A percentile compares a stretch with the other conserved stretches of the same genome.
These are phyloP conservation scores for Microbotryum lychnidis-dioicae DNA, from an alignment of 1,284 basidiomycete genomes.

Conservation along the genomic window DNA sequence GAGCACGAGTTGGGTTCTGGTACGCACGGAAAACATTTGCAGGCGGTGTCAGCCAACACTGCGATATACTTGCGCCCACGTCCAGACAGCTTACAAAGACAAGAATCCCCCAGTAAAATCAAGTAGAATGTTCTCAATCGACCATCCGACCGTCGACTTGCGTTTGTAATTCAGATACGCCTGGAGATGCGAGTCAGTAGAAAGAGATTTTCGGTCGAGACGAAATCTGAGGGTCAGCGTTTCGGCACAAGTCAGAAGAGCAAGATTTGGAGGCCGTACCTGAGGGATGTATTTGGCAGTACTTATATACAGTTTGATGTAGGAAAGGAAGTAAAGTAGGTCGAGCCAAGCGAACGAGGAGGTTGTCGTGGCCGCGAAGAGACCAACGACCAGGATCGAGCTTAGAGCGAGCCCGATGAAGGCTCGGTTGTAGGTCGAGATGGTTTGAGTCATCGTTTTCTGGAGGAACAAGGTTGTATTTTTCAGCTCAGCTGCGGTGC, in stretches of 20 bases:
- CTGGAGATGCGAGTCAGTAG: constrained; percentile 25
- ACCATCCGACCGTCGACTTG: constrained; percentile 40
- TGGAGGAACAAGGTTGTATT: neutral
- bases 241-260: too few relatives aligned
- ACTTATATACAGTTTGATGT: constrained; percentile 41
- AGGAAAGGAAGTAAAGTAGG: constrained; percentile 36
- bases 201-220: neutral
- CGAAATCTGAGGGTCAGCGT: too few relatives aligned
- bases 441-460: constrained; percentile 16
- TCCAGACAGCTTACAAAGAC: constrained; percentile 30
- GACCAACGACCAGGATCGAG: constrained; percentile 66
- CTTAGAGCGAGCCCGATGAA: constrained; percentile 28
- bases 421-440: constrained; percentile 1
- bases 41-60: neutral
- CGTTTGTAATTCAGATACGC: constrained; percentile 39
- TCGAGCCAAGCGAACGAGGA: constrained; percentile 40
- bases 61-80: too few relatives aligned
- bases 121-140: constrained; percentile 41
- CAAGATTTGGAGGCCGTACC: constrained; percentile 7
- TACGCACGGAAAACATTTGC: neutral
- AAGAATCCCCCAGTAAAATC: constrained; percentile 40
- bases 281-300: constrained; percentile 41
- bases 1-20: constrained; percentile 34
- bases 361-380: constrained; percentile 64
- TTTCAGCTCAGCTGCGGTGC: neutral